Evolutionary conservation across 2,329 filamentous ascomycete genomes (phyloP).

Genomic region (Botrytis galanthina): DNA sequence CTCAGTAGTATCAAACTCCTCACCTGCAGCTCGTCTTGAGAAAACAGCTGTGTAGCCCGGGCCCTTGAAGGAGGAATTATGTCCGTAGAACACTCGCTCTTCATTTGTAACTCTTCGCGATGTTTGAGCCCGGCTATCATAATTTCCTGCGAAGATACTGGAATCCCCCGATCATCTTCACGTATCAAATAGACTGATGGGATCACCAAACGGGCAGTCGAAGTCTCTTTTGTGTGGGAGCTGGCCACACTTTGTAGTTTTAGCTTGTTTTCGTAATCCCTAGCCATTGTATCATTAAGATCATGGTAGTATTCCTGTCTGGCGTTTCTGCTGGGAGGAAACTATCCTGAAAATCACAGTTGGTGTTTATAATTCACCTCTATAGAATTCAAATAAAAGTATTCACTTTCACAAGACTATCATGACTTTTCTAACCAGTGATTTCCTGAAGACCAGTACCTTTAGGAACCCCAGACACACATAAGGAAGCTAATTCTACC

Average conservation of each 20-base stretch:
- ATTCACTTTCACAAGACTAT: background rate
- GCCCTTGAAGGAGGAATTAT: background rate
- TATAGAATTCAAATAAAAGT: background rate
- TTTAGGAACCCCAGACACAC: background rate
- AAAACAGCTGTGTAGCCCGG: background rate
- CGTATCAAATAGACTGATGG: background rate
- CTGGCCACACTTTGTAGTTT: background rate
- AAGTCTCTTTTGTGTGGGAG: background rate
- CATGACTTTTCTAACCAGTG: background rate
- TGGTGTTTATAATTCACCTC: background rate
- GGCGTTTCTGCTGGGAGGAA: background rate
- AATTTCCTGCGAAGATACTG: background rate
- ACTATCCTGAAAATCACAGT: background rate
- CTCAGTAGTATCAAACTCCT: background rate
- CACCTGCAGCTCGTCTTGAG: background rate
- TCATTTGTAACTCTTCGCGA: background rate
- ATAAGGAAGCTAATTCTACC: background rate
- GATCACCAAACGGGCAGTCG: background rate
- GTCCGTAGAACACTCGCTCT: background rate
- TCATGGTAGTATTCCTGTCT: background rate
- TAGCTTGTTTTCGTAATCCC: background rate
- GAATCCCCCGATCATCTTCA: background rate
- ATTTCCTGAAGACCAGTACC: background rate
- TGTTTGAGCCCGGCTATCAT: background rate
- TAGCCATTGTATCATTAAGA: background rate